Evolutionary conservation across 805 yeast genomes (phyloP).

Genomic region (Grigorovia humatica): DNA sequence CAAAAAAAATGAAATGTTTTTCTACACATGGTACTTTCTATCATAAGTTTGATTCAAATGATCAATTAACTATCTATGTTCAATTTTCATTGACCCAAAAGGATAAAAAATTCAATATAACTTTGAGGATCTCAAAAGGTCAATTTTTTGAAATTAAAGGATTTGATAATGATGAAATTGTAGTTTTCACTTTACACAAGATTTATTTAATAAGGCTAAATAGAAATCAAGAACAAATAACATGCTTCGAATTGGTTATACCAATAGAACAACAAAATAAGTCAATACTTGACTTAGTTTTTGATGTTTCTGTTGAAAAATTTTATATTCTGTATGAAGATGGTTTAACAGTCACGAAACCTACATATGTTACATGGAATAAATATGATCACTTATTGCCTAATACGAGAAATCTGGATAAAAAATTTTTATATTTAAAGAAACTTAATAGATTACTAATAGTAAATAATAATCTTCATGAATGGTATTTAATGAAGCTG

Average conservation of each 20-base stretch:
- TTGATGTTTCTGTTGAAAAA: conserved; percentile 1
- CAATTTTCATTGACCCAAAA: background rate
- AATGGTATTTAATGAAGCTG: conserved; percentile 22
- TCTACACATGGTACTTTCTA: background rate
- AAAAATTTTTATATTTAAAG: conserved; percentile 13
- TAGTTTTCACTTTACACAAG: background rate
- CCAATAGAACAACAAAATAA: conserved; percentile 4
- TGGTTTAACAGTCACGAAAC: conserved; percentile 15
- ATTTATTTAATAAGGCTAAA: background rate
- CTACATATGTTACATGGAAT: conserved; percentile 16
- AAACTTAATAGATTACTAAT: conserved; percentile 22
- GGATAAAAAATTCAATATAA: background rate
- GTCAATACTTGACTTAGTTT: conserved; percentile 9
- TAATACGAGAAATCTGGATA: conserved; percentile 17
- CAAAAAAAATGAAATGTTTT: background rate
- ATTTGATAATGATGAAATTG: background rate
- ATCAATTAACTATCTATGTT: background rate
- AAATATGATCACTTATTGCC: conserved; percentile 15
- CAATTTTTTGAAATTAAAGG: background rate
- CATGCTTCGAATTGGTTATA: background rate
- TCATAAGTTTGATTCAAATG: background rate
- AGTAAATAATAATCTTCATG: conserved; percentile 11
- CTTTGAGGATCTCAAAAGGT: background rate
- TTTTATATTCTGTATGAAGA: conserved; percentile 15
- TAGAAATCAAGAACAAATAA: background rate